These are phyloP conservation scores for Hanseniaspora lachancei DNA, from an alignment of 805 yeast species.

Conservation along the genomic window DNA sequence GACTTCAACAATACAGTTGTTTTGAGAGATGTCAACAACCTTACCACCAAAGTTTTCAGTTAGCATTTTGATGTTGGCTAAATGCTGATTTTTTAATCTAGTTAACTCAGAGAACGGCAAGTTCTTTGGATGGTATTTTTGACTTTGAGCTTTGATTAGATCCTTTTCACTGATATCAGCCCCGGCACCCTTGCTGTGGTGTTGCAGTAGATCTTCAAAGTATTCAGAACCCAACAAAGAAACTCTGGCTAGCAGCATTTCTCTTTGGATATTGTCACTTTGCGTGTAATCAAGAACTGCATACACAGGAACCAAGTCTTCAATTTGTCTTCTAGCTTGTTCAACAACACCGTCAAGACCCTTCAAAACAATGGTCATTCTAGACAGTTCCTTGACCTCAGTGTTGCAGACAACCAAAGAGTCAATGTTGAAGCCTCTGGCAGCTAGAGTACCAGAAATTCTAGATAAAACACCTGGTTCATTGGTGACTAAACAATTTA, in stretches of 20 bases:
- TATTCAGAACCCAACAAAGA: constrained; percentile 96
- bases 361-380: constrained; percentile 90
- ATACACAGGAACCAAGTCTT: constrained; percentile 94
- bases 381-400: constrained; percentile 83
- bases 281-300: constrained; percentile 91
- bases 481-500: constrained; percentile 93
- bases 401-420: constrained; percentile 94
- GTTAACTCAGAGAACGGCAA: constrained; percentile 82
- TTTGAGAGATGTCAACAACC: constrained; percentile 80
- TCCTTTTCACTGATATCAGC: constrained; percentile 23
- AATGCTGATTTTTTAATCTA: constrained; percentile 83
- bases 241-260: constrained; percentile 78
- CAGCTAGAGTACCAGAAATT: constrained; percentile 90
- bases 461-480: constrained; percentile 96
- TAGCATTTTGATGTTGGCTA: constrained; percentile 68
- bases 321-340: constrained; percentile 96
- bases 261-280: constrained; percentile 82
- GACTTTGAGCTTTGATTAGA: constrained; percentile 22
- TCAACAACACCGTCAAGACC: constrained; percentile 95
- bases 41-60: constrained; percentile 85
- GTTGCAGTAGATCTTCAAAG: constrained; percentile 84
- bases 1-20: constrained; percentile 88
- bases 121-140: constrained; percentile 74
- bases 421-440: constrained; percentile 96
- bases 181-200: constrained; percentile 38